phyloP scores from a whole-genome alignment of 2,329 filamentous ascomycete species.

The Xylariaceae sp. region DNA sequence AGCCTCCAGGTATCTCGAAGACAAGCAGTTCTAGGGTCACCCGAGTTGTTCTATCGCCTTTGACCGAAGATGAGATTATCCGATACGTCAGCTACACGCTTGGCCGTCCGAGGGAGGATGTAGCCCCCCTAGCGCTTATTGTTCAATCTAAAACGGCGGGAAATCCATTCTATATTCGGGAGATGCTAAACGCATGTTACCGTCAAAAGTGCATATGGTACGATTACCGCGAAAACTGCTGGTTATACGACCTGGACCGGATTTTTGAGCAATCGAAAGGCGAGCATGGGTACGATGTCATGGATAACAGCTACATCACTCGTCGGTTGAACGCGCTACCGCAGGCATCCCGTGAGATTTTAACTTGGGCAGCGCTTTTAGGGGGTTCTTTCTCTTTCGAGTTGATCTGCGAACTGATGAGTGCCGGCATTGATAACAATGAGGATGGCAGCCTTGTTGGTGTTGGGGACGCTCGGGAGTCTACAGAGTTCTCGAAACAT shows the following conservation, averaged over 20 bases:
- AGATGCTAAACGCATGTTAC: slow-evolving; percentile 84
- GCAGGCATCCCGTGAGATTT: slow-evolving; percentile 64
- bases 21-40: slow-evolving; percentile 55
- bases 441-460: slow-evolving; percentile 39
- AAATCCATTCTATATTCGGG: slow-evolving; percentile 85
- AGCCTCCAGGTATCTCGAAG: slow-evolving; percentile 37
- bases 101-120: slow-evolving; percentile 64
- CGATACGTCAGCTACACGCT: slow-evolving; percentile 79
- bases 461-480: slow-evolving; percentile 29
- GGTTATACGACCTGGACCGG: slow-evolving; percentile 80
- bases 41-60: slow-evolving; percentile 63
- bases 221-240: slow-evolving; percentile 74
- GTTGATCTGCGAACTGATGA: slow-evolving; percentile 70
- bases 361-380: slow-evolving; percentile 81
- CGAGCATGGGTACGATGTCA: slow-evolving; percentile 69
- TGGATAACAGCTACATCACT: slow-evolving; percentile 78
- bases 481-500: slow-evolving; percentile 53
- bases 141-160: slow-evolving; percentile 84
- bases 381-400: slow-evolving; percentile 81
- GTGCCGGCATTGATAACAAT: slow-evolving; percentile 61
- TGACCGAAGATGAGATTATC: slow-evolving; percentile 73
- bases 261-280: slow-evolving; percentile 81
- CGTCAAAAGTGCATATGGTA: slow-evolving; percentile 87
- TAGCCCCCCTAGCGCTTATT: slow-evolving; percentile 72
- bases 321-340: slow-evolving; percentile 73